Evolutionary conservation across 805 yeast genomes (phyloP).

Genomic region (Saccharomyces eubayanus): DNA sequence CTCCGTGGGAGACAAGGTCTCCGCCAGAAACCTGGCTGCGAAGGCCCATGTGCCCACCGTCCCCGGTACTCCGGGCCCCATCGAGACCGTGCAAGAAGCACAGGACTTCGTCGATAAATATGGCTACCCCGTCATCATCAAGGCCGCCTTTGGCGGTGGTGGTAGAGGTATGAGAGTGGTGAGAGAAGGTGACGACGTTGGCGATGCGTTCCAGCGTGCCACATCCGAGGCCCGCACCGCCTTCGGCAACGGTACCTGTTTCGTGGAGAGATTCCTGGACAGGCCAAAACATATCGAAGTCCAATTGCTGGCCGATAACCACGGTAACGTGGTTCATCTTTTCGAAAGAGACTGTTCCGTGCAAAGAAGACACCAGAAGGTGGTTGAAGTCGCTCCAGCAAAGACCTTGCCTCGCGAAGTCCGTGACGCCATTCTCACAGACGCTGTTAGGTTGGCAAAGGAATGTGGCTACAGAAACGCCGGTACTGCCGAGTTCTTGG

Average conservation of each 20-base stretch:
- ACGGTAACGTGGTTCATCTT: slow-evolving; percentile 88
- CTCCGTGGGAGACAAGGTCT: slow-evolving; percentile 89
- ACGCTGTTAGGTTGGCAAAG: slow-evolving; percentile 85
- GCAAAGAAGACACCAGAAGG: slow-evolving; percentile 97
- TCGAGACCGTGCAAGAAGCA: slow-evolving; percentile 70
- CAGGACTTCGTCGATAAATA: slow-evolving; percentile 63
- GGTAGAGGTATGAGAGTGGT: slow-evolving; percentile 99
- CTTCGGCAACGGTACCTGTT: slow-evolving; percentile 97
- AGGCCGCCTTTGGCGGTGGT: slow-evolving; percentile 98
- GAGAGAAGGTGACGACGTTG: slow-evolving; percentile 83
- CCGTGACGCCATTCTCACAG: slow-evolving; percentile 83
- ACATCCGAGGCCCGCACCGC: slow-evolving; percentile 86
- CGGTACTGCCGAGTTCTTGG: slow-evolving; percentile 95
- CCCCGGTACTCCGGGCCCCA: slow-evolving; percentile 96
- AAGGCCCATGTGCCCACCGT: slow-evolving; percentile 79
- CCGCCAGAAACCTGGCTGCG: slow-evolving; percentile 79
- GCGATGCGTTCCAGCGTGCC: slow-evolving; percentile 86
- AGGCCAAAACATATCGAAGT: slow-evolving; percentile 96
- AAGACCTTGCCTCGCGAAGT: slow-evolving; percentile 71
- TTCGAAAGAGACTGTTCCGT: slow-evolving; percentile 97
- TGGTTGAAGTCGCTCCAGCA: slow-evolving; percentile 96
- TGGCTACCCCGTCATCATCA: slow-evolving; percentile 92
- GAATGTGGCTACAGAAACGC: slow-evolving; percentile 87
- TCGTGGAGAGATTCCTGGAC: slow-evolving; percentile 87
- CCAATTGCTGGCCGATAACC: slow-evolving; percentile 82